Evolutionary conservation across 75 land plant species (phyloP).

Genomic region (Sequoiadendron giganteum): DNA sequence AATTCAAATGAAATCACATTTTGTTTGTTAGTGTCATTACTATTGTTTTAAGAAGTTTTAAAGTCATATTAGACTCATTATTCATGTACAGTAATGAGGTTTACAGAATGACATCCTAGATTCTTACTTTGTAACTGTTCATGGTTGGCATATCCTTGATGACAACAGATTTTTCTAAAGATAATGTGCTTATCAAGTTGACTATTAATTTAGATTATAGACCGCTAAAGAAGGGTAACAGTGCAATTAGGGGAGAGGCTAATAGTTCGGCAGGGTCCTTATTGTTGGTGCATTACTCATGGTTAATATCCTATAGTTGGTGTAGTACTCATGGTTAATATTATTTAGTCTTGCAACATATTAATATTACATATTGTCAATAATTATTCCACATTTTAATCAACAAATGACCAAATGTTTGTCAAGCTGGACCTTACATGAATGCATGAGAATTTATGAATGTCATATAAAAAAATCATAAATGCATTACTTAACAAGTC

Average conservation of each 20-base stretch:
- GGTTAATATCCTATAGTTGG: too few species aligned
- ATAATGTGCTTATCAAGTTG: background rate
- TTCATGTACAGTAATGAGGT: background rate
- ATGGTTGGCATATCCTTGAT: background rate
- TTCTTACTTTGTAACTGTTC: background rate
- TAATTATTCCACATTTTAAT: too few species aligned
- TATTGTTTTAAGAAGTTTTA: background rate
- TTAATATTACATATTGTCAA: too few species aligned
- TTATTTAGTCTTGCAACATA: too few species aligned
- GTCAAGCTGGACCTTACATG: too few species aligned
- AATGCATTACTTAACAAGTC: too few species aligned
- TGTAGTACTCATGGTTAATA: too few species aligned
- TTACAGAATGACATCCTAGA: background rate
- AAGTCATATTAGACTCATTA: background rate
- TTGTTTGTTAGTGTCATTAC: background rate
- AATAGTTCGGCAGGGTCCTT: too few species aligned
- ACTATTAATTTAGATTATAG: background rate
- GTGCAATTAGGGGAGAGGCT: background rate
- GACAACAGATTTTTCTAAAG: background rate
- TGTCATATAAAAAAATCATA: too few species aligned
- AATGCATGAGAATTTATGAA: too few species aligned
- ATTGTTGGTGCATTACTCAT: too few species aligned
- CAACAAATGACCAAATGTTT: too few species aligned
- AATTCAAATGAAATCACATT: background rate
- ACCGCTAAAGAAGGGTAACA: background rate